Base-by-base conservation (phyloP, 1,284 basidiomycete species). In the Omphalotus olearius region DNA sequence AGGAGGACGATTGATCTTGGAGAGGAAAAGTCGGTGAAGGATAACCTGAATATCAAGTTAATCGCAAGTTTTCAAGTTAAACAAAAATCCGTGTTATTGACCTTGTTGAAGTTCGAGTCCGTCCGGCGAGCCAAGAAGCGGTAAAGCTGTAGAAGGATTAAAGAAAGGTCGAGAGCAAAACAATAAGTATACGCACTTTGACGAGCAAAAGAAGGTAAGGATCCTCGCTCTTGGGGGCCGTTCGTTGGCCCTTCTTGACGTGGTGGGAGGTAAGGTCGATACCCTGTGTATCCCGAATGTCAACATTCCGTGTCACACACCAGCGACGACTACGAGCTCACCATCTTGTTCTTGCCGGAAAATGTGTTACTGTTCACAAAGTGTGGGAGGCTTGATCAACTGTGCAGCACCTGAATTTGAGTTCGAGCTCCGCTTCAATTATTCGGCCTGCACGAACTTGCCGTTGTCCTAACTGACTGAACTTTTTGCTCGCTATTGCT, bases 41-140 rank as follows among this genome's bases (percentile, higher is more conserved):
- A 99, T 80, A 67, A 86, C 91, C 87, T 90, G 59, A 47, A 35
- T 33, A 44, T 56, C 26, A 55, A 50, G 46, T 56, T 55, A 30
- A 42, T 43, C 13, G 10, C 14, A 39, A 17, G 14, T n/a, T n/a
- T n/a, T n/a, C 3, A 28, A 10, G 9, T 17, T 33, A 33, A 3
- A 4, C 13, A 23, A 47, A 16, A 39, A 28, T 25, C 2, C 10
- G 2, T 11, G 17, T 38, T 20, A 10, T 58, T 40, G 57, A 88
- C 87, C 86, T 96, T 93, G 91, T 99, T 99, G 80, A 99, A 99
- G 62, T 78, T 77, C 57, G 93, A 85, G 70, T 98, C 93, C 52
- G 97, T 99, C 67, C 97, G 89, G 67, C 97, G 90, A 60, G 96
- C 95, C 60, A 99, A 80, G 86, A 99, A 99, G 66, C 96, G 93